Percentiles rank a stretch among this genome's conserved stretches.
Evolutionary conservation across 2,329 filamentous ascomycete species (phyloP).

Genomic region (Pochonia chlamydosporia): DNA sequence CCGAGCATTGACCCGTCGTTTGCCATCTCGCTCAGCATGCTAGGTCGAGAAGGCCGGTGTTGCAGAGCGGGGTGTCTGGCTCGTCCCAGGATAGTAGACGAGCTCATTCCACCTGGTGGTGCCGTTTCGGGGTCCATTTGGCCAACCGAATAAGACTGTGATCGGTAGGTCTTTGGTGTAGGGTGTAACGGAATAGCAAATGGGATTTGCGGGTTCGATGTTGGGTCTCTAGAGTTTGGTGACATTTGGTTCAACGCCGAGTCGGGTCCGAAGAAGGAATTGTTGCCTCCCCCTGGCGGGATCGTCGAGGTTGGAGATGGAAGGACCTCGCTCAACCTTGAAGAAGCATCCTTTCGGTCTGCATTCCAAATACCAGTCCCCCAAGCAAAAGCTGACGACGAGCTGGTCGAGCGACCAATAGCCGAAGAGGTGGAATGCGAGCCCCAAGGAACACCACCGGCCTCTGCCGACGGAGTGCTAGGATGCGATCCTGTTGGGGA

Average conservation of each 20-base stretch:
- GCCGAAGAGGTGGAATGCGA: conserved; percentile 43
- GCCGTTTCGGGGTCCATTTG: conserved; percentile 69
- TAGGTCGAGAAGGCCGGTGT: conserved; percentile 73
- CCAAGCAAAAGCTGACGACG: conserved; percentile 53
- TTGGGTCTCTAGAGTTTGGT: conserved; percentile 45
- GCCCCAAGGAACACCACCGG: conserved; percentile 46
- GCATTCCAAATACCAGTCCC: conserved; percentile 78
- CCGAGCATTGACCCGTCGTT: conserved; percentile 56
- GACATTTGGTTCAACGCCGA: conserved; percentile 41
- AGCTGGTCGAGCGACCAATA: conserved; percentile 39
- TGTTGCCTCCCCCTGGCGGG: conserved; percentile 36
- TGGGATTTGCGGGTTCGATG: conserved; percentile 62
- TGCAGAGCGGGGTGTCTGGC: conserved; percentile 63
- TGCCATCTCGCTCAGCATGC: conserved; percentile 68
- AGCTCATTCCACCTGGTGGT: conserved; percentile 33
- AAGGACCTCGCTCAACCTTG: conserved; percentile 67
- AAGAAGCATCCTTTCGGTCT: conserved; percentile 71
- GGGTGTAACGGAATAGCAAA: conserved; percentile 86
- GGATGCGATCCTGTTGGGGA: conserved; percentile 77
- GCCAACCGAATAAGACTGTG: conserved; percentile 93
- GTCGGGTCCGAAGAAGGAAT: conserved; percentile 46
- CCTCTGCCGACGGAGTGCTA: conserved; percentile 68
- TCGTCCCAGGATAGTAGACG: conserved; percentile 46
- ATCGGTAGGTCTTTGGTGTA: conserved; percentile 87
- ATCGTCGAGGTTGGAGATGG: conserved; percentile 65